Conservation (phyloP, 169 alveolate species). For the Ichthyophthirius multifiliis region DNA sequence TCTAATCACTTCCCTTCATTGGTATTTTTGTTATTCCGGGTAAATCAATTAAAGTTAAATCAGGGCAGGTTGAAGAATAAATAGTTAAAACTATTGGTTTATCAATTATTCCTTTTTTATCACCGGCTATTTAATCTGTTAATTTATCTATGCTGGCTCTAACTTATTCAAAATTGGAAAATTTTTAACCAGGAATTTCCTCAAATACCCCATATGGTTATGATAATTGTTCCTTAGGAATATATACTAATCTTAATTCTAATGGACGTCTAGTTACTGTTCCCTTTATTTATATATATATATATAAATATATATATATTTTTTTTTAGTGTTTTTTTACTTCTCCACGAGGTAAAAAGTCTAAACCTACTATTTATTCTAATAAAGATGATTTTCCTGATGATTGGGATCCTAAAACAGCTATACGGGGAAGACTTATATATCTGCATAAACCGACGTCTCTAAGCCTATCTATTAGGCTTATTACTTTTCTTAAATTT, state of each 20-base stretch:
- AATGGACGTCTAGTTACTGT: slow-evolving; percentile 98
- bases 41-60: slow-evolving; percentile 96
- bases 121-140: slow-evolving; percentile 92
- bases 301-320: neutral
- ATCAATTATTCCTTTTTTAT: slow-evolving; percentile 94
- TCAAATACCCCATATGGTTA: slow-evolving; percentile 88
- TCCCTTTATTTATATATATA: slow-evolving; percentile 83
- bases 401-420: slow-evolving; percentile 70
- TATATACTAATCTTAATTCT: slow-evolving; percentile 93
- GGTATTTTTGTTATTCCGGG: slow-evolving; percentile 99
- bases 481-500: slow-evolving; percentile 35
- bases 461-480: slow-evolving; percentile 57
- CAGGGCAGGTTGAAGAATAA: slow-evolving; percentile 96
- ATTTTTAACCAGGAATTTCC: slow-evolving; percentile 72
- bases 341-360: slow-evolving; percentile 97
- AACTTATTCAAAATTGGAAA: slow-evolving; percentile 91
- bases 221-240: slow-evolving; percentile 68
- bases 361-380: slow-evolving; percentile 97
- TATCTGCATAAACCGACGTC: slow-evolving; percentile 76
- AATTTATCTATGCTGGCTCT: slow-evolving; percentile 86
- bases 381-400: slow-evolving; percentile 94
- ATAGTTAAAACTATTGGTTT: slow-evolving; percentile 96
- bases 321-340: neutral
- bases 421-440: slow-evolving; percentile 73
- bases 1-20: slow-evolving; percentile 93